phyloP scores from a whole-genome alignment of 1,284 basidiomycete genomes.

The Trametes polyzona region DNA sequence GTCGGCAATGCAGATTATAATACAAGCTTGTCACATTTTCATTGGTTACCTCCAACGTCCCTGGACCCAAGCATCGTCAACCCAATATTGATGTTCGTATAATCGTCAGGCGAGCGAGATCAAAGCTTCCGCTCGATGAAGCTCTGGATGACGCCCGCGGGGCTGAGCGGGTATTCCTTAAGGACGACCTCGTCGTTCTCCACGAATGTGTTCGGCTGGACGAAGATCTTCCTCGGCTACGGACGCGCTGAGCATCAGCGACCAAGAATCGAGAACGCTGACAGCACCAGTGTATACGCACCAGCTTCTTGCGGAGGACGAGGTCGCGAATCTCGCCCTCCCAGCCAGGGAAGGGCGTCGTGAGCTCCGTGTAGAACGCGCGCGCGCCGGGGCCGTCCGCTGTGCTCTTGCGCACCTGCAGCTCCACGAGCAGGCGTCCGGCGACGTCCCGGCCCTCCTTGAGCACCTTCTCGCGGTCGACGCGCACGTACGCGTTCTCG shows the following conservation, averaged over 20 bases:
- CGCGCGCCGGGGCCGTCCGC: slow-evolving; percentile 80
- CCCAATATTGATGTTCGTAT: neutral
- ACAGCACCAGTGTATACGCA: slow-evolving; percentile 37
- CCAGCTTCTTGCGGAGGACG: slow-evolving; percentile 79
- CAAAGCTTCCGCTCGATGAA: slow-evolving; percentile 75
- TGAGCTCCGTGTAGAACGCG: slow-evolving; percentile 74
- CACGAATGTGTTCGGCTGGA: slow-evolving; percentile 78
- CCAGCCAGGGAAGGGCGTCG: slow-evolving; percentile 73
- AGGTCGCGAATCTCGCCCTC: slow-evolving; percentile 74
- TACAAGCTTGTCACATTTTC: slow-evolving; percentile 1
- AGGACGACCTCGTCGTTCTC: slow-evolving; percentile 67
- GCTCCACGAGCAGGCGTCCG: slow-evolving; percentile 73
- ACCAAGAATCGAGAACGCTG: neutral
- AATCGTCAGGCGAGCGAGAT: neutral
- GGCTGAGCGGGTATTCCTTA: slow-evolving; percentile 76
- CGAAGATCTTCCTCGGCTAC: slow-evolving; percentile 81
- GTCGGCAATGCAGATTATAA: neutral
- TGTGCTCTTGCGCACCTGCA: slow-evolving; percentile 83
- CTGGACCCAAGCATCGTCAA: neutral
- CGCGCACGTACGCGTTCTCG: slow-evolving; percentile 71
- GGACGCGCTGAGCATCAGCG: neutral
- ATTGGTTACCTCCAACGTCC: too few species aligned
- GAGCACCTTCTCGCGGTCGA: slow-evolving; percentile 72
- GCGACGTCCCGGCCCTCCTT: slow-evolving; percentile 64
- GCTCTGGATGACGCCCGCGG: slow-evolving; percentile 76